Percentiles rank a stretch among this genome's conserved stretches.
phyloP scores from a whole-genome alignment of 2,329 filamentous ascomycete genomes.

The Clonostachys sp. region DNA sequence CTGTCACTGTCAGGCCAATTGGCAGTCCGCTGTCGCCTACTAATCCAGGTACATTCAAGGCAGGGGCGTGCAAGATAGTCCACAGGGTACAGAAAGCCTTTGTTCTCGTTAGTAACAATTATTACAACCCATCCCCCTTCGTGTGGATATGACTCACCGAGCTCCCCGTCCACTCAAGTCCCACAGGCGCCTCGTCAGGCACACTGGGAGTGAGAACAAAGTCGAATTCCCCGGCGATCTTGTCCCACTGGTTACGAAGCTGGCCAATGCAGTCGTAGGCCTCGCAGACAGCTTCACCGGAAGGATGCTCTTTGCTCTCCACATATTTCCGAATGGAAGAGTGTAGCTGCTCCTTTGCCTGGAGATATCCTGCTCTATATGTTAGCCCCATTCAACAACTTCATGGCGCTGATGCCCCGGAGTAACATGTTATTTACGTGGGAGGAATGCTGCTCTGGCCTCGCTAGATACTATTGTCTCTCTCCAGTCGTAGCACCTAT shows the following conservation, averaged over 20 bases:
- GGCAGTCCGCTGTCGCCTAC: slow-evolving; percentile 47
- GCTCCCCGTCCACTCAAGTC: slow-evolving; percentile 43
- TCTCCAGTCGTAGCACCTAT: slow-evolving; percentile 44
- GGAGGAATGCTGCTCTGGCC: slow-evolving; percentile 45
- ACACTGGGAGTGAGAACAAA: slow-evolving; percentile 53
- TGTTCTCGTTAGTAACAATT: neutral
- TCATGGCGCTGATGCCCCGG: too few relatives aligned
- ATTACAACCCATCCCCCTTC: slow-evolving; percentile 13
- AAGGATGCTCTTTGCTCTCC: slow-evolving; percentile 29
- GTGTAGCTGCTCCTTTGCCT: slow-evolving; percentile 39
- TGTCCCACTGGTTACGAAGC: slow-evolving; percentile 45
- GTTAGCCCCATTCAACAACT: too few relatives aligned
- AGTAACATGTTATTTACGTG: slow-evolving; percentile 6
- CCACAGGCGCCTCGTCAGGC: slow-evolving; percentile 49
- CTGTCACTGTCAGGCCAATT: slow-evolving; percentile 51
- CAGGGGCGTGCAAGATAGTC: slow-evolving; percentile 47
- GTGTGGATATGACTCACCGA: slow-evolving; percentile 43
- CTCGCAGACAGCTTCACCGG: slow-evolving; percentile 25
- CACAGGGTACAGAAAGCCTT: slow-evolving; percentile 14
- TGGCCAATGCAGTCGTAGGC: slow-evolving; percentile 43
- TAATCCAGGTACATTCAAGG: slow-evolving; percentile 61
- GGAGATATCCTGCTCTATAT: slow-evolving; percentile 33
- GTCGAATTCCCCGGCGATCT: slow-evolving; percentile 38
- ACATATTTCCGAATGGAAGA: slow-evolving; percentile 41
- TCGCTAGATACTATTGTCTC: slow-evolving; percentile 43